Conservation (phyloP, 768 basidiomycete genomes). For the Suillus tomentosus region DNA sequence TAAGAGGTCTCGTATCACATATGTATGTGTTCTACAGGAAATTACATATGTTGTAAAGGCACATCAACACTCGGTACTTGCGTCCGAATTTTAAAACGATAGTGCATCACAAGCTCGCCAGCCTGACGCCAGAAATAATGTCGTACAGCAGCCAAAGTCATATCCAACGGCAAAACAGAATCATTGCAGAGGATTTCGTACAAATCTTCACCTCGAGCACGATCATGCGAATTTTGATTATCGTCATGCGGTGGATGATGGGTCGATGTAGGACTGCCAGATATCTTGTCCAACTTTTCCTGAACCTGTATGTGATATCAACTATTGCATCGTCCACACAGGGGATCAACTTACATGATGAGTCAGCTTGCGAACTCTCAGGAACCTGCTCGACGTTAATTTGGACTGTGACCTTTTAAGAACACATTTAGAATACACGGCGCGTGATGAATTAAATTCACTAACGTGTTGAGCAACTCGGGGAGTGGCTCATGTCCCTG, state of each 20-base stretch:
- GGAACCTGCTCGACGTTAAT: slow-evolving; percentile 82
- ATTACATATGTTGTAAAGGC: slow-evolving; percentile 4
- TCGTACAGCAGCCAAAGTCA: slow-evolving; percentile 89
- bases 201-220: slow-evolving; percentile 57
- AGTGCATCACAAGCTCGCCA: slow-evolving; percentile 74
- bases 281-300: slow-evolving; percentile 75
- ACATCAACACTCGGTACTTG: slow-evolving; percentile 12
- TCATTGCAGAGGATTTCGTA: slow-evolving; percentile 92
- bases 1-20: not conserved
- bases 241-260: slow-evolving; percentile 34
- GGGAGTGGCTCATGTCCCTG: slow-evolving; percentile 64
- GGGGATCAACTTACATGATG: slow-evolving; percentile 62
- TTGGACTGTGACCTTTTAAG: slow-evolving; percentile 68
- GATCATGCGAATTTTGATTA: slow-evolving; percentile 34
- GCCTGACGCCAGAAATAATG: slow-evolving; percentile 87
- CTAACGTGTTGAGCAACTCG: slow-evolving; percentile 85
- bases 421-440: slow-evolving; percentile 12
- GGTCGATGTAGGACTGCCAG: slow-evolving; percentile 33
- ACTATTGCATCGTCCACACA: slow-evolving; percentile 4
- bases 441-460: slow-evolving; percentile 17
- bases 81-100: slow-evolving; percentile 49
- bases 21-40: not conserved
- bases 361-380: slow-evolving; percentile 84
- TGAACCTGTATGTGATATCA: slow-evolving; percentile 57
- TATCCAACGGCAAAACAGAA: slow-evolving; percentile 75